These are phyloP conservation scores for Mucor racemosus DNA, from an alignment of 371 early-diverging fungal species.

Conservation along the genomic window DNA sequence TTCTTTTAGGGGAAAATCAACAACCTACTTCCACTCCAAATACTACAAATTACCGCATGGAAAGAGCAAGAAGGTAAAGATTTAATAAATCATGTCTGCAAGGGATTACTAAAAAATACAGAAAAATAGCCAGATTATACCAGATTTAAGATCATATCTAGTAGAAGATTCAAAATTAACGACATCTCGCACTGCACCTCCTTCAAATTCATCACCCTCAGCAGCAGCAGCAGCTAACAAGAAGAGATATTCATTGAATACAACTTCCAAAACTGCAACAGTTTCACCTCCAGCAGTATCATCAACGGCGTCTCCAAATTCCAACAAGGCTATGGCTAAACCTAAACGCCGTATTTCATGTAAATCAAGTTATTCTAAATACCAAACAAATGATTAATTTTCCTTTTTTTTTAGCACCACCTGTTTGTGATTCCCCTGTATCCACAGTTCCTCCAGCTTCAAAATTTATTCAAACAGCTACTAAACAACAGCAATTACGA, in stretches of 20 bases:
- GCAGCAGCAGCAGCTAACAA: not conserved
- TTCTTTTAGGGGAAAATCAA: constrained; percentile 9
- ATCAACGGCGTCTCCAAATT: not conserved
- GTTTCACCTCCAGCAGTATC: not conserved
- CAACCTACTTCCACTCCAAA: not conserved
- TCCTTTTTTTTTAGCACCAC: not conserved
- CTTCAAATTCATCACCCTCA: not conserved
- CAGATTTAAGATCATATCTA: constrained; percentile 22
- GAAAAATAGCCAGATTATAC: constrained; percentile 27
- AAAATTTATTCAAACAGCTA: not conserved
- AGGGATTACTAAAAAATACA: not conserved
- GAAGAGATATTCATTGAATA: constrained; percentile 15
- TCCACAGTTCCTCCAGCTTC: not conserved
- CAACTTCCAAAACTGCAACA: not conserved
- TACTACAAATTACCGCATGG: constrained; percentile 2
- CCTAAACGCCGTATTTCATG: not conserved
- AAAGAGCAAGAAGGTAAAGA: constrained; percentile 26
- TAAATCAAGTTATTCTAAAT: not conserved
- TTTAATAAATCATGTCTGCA: not conserved
- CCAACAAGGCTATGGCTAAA: not conserved
- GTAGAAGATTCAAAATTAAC: constrained; percentile 7
- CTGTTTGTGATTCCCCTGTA: constrained; percentile 18
- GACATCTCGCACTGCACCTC: constrained; percentile 5
- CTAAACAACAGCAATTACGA: not conserved
- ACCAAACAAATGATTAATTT: not conserved